Conservation (phyloP, 2,329 filamentous ascomycete genomes). For the Fusarium subtropicale region DNA sequence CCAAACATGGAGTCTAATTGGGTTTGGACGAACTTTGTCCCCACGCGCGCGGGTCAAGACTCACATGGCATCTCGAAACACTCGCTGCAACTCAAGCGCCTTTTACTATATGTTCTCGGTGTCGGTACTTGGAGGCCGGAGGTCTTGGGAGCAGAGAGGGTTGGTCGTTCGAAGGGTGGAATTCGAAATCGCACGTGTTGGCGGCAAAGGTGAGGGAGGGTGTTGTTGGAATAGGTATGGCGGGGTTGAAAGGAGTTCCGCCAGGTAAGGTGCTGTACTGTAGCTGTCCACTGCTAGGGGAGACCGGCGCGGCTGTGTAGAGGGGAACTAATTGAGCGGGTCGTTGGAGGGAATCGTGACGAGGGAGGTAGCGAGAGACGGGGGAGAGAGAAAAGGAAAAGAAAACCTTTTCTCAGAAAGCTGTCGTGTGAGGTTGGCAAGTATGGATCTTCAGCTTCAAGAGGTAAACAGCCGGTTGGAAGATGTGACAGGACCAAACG, state of each 20-base stretch:
- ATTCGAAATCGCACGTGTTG: conserved; percentile 33
- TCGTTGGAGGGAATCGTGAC: conserved; percentile 13
- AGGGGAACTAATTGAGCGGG: conserved; percentile 25
- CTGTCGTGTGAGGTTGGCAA: conserved; percentile 5
- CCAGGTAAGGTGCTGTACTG: conserved; percentile 13
- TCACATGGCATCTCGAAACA: conserved; percentile 55
- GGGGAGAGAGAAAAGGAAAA: conserved; percentile 6
- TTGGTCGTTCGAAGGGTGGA: conserved; percentile 37
- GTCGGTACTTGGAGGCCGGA: conserved; percentile 34
- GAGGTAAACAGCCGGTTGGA: conserved; percentile 24
- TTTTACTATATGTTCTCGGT: conserved; percentile 31
- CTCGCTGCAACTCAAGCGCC: conserved; percentile 43
- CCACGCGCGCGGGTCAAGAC: conserved; percentile 40
- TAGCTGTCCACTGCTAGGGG: conserved; percentile 18
- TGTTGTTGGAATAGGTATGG: conserved; percentile 36
- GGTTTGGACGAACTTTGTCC: conserved; percentile 14
- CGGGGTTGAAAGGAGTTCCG: conserved; percentile 45
- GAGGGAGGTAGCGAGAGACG: conserved; percentile 8
- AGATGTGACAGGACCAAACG: conserved; percentile 38
- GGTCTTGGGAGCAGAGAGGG: conserved; percentile 15
- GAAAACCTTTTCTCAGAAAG: not conserved
- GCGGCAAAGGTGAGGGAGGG: conserved; percentile 33
- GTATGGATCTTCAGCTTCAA: conserved; percentile 33
- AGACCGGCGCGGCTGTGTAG: conserved; percentile 33
- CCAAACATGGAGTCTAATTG: conserved; percentile 14